Evolutionary conservation across 257 asterid genomes (phyloP).

Genomic region (Penstemon davidsonii): DNA sequence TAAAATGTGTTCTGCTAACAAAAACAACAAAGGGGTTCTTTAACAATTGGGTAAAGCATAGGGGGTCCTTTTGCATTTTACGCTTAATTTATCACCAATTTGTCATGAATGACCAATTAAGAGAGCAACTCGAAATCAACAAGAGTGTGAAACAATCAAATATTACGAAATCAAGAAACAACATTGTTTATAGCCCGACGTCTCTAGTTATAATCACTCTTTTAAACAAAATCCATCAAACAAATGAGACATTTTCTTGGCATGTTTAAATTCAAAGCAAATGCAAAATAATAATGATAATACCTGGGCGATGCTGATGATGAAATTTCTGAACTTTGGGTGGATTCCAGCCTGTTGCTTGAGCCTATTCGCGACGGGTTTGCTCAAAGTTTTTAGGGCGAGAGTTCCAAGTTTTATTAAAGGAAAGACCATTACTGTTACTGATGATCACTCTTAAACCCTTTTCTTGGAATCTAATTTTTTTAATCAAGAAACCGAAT

Average conservation of each 20-base stretch:
- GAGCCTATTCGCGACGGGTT: conserved; percentile 83
- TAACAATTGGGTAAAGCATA: too few relatives aligned
- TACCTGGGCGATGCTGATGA: conserved; percentile 89
- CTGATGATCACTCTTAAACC: conserved; percentile 10
- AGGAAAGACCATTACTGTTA: conserved; percentile 64
- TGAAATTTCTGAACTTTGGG: conserved; percentile 72
- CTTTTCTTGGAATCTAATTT: background rate
- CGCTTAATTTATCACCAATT: too few relatives aligned
- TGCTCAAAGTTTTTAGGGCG: conserved; percentile 83
- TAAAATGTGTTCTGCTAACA: too few relatives aligned
- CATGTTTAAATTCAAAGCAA: conserved; percentile 14
- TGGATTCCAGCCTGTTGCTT: conserved; percentile 76
- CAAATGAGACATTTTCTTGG: conserved; percentile 4
- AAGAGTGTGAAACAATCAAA: conserved; percentile 13
- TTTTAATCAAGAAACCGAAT: conserved; percentile 10
- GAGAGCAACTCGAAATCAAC: conserved; percentile 18
- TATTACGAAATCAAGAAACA: conserved; percentile 12
- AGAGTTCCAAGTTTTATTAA: conserved; percentile 90
- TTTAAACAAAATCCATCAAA: conserved; percentile 21
- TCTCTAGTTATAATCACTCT: background rate
- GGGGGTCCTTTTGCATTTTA: too few relatives aligned
- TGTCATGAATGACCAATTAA: background rate
- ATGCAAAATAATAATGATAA: background rate
- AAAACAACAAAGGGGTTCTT: too few relatives aligned
- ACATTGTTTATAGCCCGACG: background rate